Conservation (phyloP, 2,329 filamentous ascomycete species). For the Aureobasidium sp. region DNA sequence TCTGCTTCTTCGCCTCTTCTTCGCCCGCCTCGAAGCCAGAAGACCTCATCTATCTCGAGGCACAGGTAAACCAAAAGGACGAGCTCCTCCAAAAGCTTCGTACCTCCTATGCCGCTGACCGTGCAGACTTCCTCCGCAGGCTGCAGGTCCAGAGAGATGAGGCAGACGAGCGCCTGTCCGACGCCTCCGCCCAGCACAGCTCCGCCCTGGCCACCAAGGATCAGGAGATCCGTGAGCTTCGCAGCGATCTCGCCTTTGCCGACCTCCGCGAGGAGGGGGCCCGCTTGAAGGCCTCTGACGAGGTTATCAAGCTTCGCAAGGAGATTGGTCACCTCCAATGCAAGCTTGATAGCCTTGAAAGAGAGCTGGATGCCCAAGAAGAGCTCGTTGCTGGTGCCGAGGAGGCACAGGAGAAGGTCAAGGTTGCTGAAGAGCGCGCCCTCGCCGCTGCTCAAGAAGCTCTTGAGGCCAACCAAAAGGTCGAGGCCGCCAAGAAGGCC, state of each 20-base stretch:
- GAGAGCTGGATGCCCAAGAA: background rate
- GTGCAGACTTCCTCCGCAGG: background rate
- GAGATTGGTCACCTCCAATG: background rate
- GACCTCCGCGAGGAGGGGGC: background rate
- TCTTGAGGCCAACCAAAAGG: background rate
- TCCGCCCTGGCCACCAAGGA: background rate
- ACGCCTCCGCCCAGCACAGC: background rate
- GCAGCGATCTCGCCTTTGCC: background rate
- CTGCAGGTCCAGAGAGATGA: background rate
- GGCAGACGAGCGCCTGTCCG: background rate
- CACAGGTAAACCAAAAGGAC: background rate
- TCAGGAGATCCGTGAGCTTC: background rate
- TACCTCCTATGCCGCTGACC: background rate
- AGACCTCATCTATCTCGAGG: background rate
- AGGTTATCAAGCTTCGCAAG: background rate
- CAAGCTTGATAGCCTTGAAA: background rate
- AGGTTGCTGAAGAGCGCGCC: background rate
- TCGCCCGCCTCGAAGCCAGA: background rate
- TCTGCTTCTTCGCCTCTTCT: background rate
- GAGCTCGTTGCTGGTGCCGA: background rate
- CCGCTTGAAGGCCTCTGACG: background rate
- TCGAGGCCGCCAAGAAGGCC: conserved; percentile 3
- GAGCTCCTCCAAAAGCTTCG: background rate
- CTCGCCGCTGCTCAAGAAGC: background rate
- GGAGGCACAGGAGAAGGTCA: background rate